Evolutionary conservation across 441 rosid species (phyloP).

Genomic region (Metrosideros polymorpha): DNA sequence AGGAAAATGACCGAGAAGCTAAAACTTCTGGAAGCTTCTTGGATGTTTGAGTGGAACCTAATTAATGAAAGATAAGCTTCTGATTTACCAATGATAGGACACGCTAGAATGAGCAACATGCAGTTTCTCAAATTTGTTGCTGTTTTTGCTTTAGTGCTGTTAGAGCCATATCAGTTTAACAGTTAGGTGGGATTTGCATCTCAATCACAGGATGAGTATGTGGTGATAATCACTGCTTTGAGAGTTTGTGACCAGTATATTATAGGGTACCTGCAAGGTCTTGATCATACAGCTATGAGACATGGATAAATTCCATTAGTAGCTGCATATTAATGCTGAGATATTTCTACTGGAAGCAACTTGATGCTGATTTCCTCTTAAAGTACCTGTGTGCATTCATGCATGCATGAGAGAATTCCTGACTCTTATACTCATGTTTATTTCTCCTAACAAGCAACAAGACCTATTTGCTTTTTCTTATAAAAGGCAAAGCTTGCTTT

Average conservation of each 20-base stretch:
- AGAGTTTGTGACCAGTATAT: neutral
- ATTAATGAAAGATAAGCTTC: neutral
- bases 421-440: neutral
- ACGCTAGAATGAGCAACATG: neutral
- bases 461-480: neutral
- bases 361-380: neutral
- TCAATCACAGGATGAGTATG: neutral
- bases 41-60: neutral
- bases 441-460: neutral
- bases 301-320: neutral
- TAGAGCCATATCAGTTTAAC: neutral
- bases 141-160: neutral
- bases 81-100: neutral
- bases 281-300: neutral
- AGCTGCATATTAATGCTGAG: neutral
- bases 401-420: neutral
- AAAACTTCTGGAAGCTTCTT: neutral
- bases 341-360: neutral
- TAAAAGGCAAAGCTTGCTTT: neutral
- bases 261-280: neutral
- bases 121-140: neutral
- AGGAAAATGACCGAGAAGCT: neutral
- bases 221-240: neutral
- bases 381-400: neutral
- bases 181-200: neutral